Percentiles rank a stretch among this genome's conserved stretches.
Evolutionary conservation across 257 asterid genomes (phyloP).

Genomic region (Nicotiana undulata): DNA sequence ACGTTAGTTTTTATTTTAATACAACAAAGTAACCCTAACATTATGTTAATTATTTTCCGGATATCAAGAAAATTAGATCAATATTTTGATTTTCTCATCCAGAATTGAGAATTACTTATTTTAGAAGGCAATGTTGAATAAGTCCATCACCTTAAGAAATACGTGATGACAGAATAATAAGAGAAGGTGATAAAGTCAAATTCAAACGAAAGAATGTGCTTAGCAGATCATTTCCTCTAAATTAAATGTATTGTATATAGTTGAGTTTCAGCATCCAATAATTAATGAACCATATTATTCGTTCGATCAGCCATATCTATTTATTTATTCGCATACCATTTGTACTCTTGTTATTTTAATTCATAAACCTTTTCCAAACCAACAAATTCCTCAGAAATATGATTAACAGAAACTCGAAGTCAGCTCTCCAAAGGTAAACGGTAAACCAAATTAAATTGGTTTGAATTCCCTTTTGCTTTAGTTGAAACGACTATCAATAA

Average conservation of each 20-base stretch:
- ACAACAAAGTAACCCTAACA: not conserved
- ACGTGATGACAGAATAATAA: not conserved
- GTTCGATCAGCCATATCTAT: not conserved
- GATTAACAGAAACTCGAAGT: not conserved
- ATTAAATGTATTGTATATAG: not conserved
- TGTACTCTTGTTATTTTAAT: not conserved
- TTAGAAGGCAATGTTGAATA: not conserved
- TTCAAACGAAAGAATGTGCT: not conserved
- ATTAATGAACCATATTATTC: not conserved
- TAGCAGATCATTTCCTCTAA: not conserved
- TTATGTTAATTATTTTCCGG: not conserved
- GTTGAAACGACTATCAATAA: too few relatives aligned
- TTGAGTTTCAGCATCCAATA: not conserved
- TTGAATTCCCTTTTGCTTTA: too few relatives aligned
- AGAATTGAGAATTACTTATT: not conserved
- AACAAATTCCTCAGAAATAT: not conserved
- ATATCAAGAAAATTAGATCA: not conserved
- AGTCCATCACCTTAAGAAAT: not conserved
- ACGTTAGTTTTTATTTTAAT: not conserved
- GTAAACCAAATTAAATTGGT: not conserved
- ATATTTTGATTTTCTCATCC: not conserved
- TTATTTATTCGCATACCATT: not conserved
- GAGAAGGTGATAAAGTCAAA: constrained; percentile 1
- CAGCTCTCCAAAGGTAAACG: not conserved
- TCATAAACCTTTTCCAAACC: not conserved